Conservation (phyloP, 1,284 basidiomycete species). For the Sparassis latifolia region DNA sequence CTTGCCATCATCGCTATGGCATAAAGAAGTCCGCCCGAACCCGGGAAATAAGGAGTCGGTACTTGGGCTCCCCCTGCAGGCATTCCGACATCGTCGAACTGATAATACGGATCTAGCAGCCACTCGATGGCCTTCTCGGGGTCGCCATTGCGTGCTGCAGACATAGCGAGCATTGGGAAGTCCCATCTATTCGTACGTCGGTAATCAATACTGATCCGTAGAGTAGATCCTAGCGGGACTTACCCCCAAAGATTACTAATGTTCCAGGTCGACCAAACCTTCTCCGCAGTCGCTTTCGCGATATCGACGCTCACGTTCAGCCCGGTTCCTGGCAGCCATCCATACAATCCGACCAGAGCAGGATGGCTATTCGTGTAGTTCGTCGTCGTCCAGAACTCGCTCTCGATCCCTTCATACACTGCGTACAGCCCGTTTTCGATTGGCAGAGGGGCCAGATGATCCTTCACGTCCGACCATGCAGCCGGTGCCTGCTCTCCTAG, state of each 20-base stretch:
- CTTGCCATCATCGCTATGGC: constrained; percentile 51
- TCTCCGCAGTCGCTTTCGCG: constrained; percentile 44
- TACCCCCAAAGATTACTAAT: constrained; percentile 50
- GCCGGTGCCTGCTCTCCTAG: constrained; percentile 35
- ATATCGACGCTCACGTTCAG: constrained; percentile 37
- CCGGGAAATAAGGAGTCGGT: constrained; percentile 57
- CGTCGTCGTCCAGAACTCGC: constrained; percentile 45
- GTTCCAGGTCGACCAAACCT: constrained; percentile 51
- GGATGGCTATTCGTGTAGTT: constrained; percentile 53
- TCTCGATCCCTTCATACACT: constrained; percentile 49
- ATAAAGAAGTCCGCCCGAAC: constrained; percentile 44
- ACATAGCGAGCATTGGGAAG: constrained; percentile 59
- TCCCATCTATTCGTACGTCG: constrained; percentile 40
- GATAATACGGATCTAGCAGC: constrained; percentile 47
- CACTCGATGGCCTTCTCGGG: constrained; percentile 45
- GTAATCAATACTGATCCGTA: background rate
- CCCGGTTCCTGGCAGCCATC: constrained; percentile 48
- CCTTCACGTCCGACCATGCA: constrained; percentile 38
- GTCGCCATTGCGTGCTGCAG: constrained; percentile 47
- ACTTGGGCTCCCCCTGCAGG: constrained; percentile 52
- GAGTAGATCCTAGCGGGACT: constrained; percentile 13
- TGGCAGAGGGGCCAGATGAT: constrained; percentile 43
- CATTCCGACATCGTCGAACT: constrained; percentile 57
- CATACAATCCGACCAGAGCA: constrained; percentile 47
- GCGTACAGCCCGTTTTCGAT: constrained; percentile 43